Conservation (phyloP, 345 rosid genomes). For the Lumnitzera littorea region DNA sequence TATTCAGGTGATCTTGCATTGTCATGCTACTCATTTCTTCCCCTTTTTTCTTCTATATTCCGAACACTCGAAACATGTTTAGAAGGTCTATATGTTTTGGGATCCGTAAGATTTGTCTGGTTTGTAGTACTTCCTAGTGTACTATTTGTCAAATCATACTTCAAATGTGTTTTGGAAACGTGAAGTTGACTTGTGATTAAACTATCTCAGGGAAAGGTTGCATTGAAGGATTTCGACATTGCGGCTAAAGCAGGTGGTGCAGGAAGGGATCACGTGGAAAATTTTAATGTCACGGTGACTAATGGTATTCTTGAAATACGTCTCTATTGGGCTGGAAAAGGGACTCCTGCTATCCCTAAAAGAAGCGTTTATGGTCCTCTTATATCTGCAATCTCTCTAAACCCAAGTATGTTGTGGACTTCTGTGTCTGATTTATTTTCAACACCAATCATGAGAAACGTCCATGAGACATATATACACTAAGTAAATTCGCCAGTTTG, state of each 20-base stretch:
- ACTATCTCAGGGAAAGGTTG: slow-evolving; percentile 10
- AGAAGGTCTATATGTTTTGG: too few relatives aligned
- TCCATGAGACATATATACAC: too few relatives aligned
- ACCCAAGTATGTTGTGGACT: slow-evolving; percentile 1
- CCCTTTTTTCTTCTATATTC: too few relatives aligned
- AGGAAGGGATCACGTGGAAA: slow-evolving; percentile 1
- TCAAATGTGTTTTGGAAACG: too few relatives aligned
- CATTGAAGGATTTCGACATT: slow-evolving; percentile 15
- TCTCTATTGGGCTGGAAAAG: slow-evolving; percentile 21
- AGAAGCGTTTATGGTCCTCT: slow-evolving; percentile 21
- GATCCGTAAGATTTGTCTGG: too few relatives aligned
- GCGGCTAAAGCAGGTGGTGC: slow-evolving; percentile 15
- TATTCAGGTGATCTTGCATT: not conserved
- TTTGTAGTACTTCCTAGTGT: too few relatives aligned
- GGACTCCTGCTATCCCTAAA: slow-evolving; percentile 5
- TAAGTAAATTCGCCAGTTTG: not conserved
- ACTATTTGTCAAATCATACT: too few relatives aligned
- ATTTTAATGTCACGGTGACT: not conserved
- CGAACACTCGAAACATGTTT: too few relatives aligned
- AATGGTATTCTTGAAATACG: slow-evolving; percentile 16
- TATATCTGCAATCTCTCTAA: slow-evolving; percentile 18
- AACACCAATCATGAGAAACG: too few relatives aligned
- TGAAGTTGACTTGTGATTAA: too few relatives aligned
- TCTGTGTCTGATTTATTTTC: not conserved
- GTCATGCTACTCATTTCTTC: too few relatives aligned